Evolutionary conservation across 73 alveolate genomes (phyloP), one percentile per base, ranked within the genome.

Genomic region (Uronychia setigera): DNA sequence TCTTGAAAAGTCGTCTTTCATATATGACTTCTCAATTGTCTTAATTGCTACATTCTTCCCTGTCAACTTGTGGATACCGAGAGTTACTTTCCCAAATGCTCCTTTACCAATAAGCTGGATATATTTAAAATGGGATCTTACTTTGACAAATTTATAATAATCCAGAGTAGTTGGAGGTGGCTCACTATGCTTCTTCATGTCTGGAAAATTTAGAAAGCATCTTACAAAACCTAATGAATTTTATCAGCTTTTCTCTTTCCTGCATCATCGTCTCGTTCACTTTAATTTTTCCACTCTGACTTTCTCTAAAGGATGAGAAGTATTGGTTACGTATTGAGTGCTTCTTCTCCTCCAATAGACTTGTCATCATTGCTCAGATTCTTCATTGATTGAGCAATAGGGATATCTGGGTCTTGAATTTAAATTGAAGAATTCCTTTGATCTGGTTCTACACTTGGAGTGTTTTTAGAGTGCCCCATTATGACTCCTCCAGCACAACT

Each of bases 21-120:
- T 87, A 87, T 94, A 91, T 25, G 94, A 85, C 88, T 97, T 97
- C 80, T 97, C 98, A 90, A 97, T 96, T 0, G 98, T 91, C 85
- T 97, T 97, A 32, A 97, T 97, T 29, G 99, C 99, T 0, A 97
- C 99, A 11, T 95, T 88, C 82, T 96, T 95, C 25, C 99, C 99
- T 60, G 99, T 97, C 60, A 97, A 93, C 60, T 91, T 93, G 87
- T 97, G 97, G 77, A 97, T 85, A 5, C 99, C 99, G 28, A 97
- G 85, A 80, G 96, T 93, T 0, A 97, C 99, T 82, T 97, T 97
- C 26, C 99, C 99, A 85, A 96, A 96, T 1, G 99, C 99, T 28
- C 99, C 99, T 78, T 96, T 90, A 27, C 99, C 99, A 33, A 97
- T 96, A 31, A 95, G 58, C 80, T 87, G 81, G 32, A 67, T 26